Evolutionary conservation across 805 yeast species (phyloP).

Genomic region (Suhomyces emberorum): DNA sequence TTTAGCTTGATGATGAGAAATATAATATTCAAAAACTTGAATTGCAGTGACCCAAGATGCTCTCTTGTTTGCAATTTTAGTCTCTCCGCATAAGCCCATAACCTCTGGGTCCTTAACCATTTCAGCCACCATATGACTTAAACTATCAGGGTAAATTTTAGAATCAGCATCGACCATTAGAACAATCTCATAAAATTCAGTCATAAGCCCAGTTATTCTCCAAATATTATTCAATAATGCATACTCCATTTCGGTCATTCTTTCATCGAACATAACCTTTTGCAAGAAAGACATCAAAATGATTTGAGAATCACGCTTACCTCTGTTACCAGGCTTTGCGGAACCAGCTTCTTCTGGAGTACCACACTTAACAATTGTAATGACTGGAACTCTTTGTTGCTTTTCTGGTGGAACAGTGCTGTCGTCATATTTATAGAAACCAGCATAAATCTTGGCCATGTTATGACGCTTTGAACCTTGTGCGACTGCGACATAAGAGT

Average conservation of each 20-base stretch:
- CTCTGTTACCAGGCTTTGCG: conserved; percentile 83
- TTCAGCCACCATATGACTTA: conserved; percentile 87
- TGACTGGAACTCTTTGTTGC: conserved; percentile 81
- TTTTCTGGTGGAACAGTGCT: conserved; percentile 70
- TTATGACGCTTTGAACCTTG: conserved; percentile 93
- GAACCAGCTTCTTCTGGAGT: conserved; percentile 72
- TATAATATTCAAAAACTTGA: conserved; percentile 90
- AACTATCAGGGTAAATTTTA: conserved; percentile 77
- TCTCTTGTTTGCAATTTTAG: conserved; percentile 80
- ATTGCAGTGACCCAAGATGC: conserved; percentile 89
- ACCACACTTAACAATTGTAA: conserved; percentile 83
- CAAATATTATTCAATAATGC: conserved; percentile 73
- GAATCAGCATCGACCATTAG: conserved; percentile 97
- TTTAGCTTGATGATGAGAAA: conserved; percentile 91
- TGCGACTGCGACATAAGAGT: conserved; percentile 93
- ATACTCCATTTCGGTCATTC: conserved; percentile 89
- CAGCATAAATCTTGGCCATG: conserved; percentile 95
- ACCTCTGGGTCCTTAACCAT: conserved; percentile 82
- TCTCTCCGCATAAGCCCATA: conserved; percentile 95
- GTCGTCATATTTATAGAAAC: conserved; percentile 85
- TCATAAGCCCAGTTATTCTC: conserved; percentile 81
- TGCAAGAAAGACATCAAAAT: conserved; percentile 88
- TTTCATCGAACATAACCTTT: conserved; percentile 82
- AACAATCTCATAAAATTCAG: conserved; percentile 75
- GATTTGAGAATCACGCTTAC: conserved; percentile 92